Percentiles rank a stretch among this genome's conserved stretches.
phyloP scores from a whole-genome alignment of 768 basidiomycete genomes.

The Mycena metata region DNA sequence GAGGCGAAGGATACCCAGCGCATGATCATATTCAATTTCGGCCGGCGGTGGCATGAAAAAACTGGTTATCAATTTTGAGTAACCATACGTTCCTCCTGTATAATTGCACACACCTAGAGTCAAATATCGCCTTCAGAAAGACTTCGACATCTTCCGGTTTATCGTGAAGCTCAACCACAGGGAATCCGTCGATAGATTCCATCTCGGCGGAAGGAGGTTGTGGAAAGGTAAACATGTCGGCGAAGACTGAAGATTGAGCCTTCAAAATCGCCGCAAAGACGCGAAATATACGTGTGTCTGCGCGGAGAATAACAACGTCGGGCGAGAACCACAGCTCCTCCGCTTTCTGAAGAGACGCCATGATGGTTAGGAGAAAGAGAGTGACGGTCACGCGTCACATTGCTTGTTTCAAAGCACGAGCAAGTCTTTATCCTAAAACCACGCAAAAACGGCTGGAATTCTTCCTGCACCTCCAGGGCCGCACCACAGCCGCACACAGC shows the following conservation, averaged over 20 bases:
- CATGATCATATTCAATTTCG: not conserved
- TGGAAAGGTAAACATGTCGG: constrained; percentile 18
- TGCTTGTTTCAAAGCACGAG: no score
- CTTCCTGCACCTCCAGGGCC: constrained; percentile 62
- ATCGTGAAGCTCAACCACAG: constrained; percentile 17
- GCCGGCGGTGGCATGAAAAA: constrained; percentile 25
- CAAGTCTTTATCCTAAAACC: constrained; percentile 53
- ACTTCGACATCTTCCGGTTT: constrained; percentile 16
- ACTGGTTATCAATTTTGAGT: not conserved
- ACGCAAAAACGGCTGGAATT: constrained; percentile 62
- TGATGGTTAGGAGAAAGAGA: not conserved
- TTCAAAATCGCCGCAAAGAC: constrained; percentile 17
- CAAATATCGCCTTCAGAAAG: constrained; percentile 23
- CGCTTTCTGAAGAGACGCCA: not conserved
- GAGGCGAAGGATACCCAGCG: constrained; percentile 6
- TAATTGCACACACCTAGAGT: constrained; percentile 4
- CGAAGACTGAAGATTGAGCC: not conserved
- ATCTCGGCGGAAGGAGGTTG: constrained; percentile 13
- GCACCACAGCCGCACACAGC: constrained; percentile 63
- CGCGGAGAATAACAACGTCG: not conserved
- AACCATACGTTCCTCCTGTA: no score
- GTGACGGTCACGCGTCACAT: constrained; percentile 8
- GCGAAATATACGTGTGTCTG: not conserved
- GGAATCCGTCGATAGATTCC: constrained; percentile 22
- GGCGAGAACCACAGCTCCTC: constrained; percentile 9